Base-by-base conservation (phyloP, 352 stramenopile genomes). In the Phytopythium chamaehyphon region DNA sequence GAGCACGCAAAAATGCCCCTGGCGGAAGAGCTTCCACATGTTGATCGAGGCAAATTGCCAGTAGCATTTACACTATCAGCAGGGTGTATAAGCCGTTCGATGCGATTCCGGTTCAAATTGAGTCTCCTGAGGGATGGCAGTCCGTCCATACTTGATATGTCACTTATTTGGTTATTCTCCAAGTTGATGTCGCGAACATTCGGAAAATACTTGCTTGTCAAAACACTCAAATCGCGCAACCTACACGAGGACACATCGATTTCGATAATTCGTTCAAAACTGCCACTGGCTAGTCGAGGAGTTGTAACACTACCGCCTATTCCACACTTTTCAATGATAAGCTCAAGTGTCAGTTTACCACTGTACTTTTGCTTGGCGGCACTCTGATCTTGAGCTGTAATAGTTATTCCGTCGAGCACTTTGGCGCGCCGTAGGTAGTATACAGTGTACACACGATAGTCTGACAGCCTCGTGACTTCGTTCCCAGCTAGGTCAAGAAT, bases 401-500 rank as follows among this genome's bases (percentile, higher is more conserved):
- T 71, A 38, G 76, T 90, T 15, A 80, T 43, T 9, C 83, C 79
- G 40, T 96, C 87, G 1, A 96, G 54, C 0, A 96, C 86, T 50
- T 96, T 95, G 15, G 95, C 64, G 2, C 82, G 69, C 1, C 83
- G 69, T 4, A 96, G 53, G 42, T 93, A 82, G 52, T 89, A 95
- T 0, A 96, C 72, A 1, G 62, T 68, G 46, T 95, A 96, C 12
- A 93, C 49, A 4, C 84, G 77, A 62, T 96, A 96, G 26, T 90
- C 74, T 2, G 51, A 18, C 6, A 77, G 16, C 3, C 68, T 46
- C 0, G 71, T 86, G 39, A 93, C 71, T 12, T 85, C 80, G 38
- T 96, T 96, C n/a, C 83, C 86, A 1, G 71, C 72, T 40, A 95
- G 58, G 50, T 96, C 86, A 6, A 95, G 62, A 46, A 96, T 95